Evolutionary conservation across 352 stramenopile species (phyloP), one percentile per base, ranked within the genome.

Genomic region (Thraustochytrium aureum): DNA sequence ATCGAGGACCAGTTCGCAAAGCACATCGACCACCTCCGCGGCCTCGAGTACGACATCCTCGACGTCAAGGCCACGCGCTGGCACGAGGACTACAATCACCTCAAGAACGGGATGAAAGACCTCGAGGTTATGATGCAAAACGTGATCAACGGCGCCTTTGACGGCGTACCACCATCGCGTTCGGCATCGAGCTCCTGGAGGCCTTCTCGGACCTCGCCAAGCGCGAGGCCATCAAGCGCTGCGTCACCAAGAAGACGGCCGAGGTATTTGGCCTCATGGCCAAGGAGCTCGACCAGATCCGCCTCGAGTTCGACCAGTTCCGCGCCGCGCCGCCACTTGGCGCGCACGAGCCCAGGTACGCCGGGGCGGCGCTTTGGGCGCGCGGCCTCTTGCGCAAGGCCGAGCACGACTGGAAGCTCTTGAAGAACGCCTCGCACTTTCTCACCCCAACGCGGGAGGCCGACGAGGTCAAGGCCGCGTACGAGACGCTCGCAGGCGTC

Each of bases 51-150:
- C 83, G 89, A 96, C 41, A 94, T 98, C 38, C 84, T 98, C 1
- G 93, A 98, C 64, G 93, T 98, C 41, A 97, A 96, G 66, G 95
- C 93, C 45, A 95, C 90, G 2, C 91, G 90, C 72, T 98, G 94
- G 94, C 94, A 98, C 73, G 91, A 92, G 61, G 93, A 98, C 85
- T 98, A 96, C 73, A 97, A 96, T 69, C 86, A 87, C 2, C 97
- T 98, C 84, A 98, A 97, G 85, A 96, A 95, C 72, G 91, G 90
- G 30, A 92, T 98, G 84, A 98, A 98, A 83, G 94, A 98, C 75
- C 85, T 98, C 2, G 94, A 98, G 69, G 93, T 93, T 0, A 97
- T 97, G 93, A 96, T 93, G 1, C 89, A 93, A 54, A 98, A 98
- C 64, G 91, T 98, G 3, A 97, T 98, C 79, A 97, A 97, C 66